A percentile compares a stretch with the other conserved stretches of the same genome.
Conservation (phyloP, 78 protist genomes). For the Creolimax fragrantissima region DNA sequence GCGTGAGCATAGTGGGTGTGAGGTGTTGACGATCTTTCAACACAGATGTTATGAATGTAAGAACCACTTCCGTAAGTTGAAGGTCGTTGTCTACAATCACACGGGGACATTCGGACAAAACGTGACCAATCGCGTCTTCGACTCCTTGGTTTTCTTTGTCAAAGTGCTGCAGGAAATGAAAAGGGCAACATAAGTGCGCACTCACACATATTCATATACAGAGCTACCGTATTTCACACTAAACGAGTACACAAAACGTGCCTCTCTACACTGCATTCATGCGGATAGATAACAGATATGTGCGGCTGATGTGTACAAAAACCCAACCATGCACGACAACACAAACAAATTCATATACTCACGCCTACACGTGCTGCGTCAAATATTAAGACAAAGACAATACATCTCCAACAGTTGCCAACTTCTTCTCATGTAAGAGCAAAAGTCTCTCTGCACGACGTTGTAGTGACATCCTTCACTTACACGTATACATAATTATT, state of each 20-base stretch:
- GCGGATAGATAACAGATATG: too few relatives aligned
- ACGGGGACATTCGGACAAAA: neutral
- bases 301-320: too few relatives aligned
- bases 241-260: too few relatives aligned
- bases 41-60: neutral
- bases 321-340: too few relatives aligned
- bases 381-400: neutral
- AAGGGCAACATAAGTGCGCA: too few relatives aligned
- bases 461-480: neutral
- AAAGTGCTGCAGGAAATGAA: too few relatives aligned
- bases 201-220: too few relatives aligned
- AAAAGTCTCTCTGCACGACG: neutral
- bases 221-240: too few relatives aligned
- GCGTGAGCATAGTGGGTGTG: neutral
- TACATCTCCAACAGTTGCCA: neutral
- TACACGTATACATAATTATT: neutral
- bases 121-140: neutral
- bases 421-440: neutral
- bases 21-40: neutral
- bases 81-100: neutral
- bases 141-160: neutral
- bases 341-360: neutral
- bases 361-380: neutral
- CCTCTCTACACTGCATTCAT: too few relatives aligned
- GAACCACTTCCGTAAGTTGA: neutral